Conservation (phyloP, 2,329 filamentous ascomycete species). For the Madurella mycetomatis region DNA sequence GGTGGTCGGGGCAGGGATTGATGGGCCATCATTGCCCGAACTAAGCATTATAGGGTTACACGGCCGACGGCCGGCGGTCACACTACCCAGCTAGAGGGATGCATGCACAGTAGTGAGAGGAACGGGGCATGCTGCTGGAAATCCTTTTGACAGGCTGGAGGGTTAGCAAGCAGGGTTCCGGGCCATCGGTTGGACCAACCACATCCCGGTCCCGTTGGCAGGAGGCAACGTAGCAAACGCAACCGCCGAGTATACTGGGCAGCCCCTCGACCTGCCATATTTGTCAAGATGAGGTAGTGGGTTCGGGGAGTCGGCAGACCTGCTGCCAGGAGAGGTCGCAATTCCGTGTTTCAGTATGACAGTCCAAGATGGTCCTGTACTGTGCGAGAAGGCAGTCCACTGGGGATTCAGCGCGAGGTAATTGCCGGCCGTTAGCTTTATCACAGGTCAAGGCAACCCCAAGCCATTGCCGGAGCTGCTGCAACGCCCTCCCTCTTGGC, state of each 20-base stretch:
- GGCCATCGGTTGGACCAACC: not conserved
- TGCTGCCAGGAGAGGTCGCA: not conserved
- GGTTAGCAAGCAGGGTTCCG: not conserved
- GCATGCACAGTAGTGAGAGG: not conserved
- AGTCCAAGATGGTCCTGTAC: not conserved
- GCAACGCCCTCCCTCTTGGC: not conserved
- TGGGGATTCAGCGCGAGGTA: too few species aligned
- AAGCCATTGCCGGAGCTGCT: not conserved
- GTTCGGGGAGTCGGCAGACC: not conserved
- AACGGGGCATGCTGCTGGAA: not conserved
- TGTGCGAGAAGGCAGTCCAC: too few species aligned
- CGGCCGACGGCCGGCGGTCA: slow-evolving; percentile 4
- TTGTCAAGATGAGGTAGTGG: not conserved
- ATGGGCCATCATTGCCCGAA: slow-evolving; percentile 9
- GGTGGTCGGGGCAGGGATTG: not conserved
- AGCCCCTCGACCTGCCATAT: too few species aligned
- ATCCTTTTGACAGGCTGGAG: not conserved
- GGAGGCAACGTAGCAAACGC: not conserved
- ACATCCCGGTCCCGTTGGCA: not conserved
- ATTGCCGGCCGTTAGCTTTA: too few species aligned
- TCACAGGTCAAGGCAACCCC: too few species aligned
- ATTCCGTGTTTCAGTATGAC: not conserved
- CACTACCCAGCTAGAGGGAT: slow-evolving; percentile 10
- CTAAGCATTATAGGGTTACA: slow-evolving; percentile 8
- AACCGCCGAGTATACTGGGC: not conserved